These are phyloP conservation scores for Peniophora sp. DNA, from an alignment of 1,284 basidiomycete genomes.

Conservation along the genomic window DNA sequence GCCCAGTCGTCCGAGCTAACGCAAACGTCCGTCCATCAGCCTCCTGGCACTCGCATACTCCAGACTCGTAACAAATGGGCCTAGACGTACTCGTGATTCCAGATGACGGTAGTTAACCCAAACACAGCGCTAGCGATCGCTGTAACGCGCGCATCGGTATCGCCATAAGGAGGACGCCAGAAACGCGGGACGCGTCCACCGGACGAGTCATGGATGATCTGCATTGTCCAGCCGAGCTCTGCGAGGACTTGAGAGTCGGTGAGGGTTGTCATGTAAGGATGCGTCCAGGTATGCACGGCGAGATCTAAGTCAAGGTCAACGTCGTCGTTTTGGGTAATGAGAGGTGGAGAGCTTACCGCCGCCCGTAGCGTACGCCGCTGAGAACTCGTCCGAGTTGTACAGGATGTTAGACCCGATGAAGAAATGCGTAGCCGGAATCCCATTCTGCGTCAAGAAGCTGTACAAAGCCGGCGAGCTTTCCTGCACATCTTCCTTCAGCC, in stretches of 20 bases:
- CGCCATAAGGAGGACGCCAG: constrained; percentile 77
- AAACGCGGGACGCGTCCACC: constrained; percentile 63
- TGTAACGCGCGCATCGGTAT: constrained; percentile 64
- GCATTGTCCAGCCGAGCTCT: constrained; percentile 79
- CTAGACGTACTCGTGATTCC: constrained; percentile 67
- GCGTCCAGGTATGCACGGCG: constrained; percentile 76
- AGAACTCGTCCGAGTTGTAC: constrained; percentile 44
- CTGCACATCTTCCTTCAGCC: constrained; percentile 6
- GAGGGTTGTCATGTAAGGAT: constrained; percentile 76
- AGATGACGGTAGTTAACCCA: constrained; percentile 63
- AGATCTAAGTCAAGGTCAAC: constrained; percentile 34
- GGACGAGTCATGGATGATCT: constrained; percentile 75
- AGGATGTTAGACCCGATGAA: constrained; percentile 74
- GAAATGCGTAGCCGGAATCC: constrained; percentile 69
- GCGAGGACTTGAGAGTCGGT: constrained; percentile 63
- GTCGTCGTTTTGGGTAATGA: no score
- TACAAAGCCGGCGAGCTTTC: background rate
- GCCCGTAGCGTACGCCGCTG: constrained; percentile 37
- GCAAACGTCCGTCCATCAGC: no score
- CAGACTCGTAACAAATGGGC: background rate
- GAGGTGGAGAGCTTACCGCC: constrained; percentile 17
- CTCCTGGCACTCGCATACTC: background rate
- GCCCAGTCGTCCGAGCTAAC: constrained; percentile 61
- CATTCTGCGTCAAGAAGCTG: constrained; percentile 48
- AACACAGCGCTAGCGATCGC: constrained; percentile 72